phyloP scores from a whole-genome alignment of 2,329 filamentous ascomycete species.

The Cladophialophora exuberans region DNA sequence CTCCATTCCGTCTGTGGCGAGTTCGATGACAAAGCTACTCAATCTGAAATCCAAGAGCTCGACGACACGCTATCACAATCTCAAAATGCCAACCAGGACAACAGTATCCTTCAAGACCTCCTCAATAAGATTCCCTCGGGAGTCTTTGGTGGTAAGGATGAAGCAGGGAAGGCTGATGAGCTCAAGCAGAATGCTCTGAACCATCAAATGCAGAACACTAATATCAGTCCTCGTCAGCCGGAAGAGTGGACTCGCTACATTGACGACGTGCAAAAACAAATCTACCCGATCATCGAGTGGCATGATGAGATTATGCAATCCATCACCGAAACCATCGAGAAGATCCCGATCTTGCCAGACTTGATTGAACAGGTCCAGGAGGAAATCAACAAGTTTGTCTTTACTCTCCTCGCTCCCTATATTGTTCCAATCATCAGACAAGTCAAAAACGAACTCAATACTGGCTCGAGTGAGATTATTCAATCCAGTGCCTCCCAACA shows the following conservation, averaged over 20 bases:
- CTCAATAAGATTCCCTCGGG: constrained; percentile 81
- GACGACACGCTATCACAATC: constrained; percentile 75
- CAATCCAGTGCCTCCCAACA: constrained; percentile 82
- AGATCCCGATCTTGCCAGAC: constrained; percentile 82
- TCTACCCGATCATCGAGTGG: constrained; percentile 88
- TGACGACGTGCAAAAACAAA: constrained; percentile 71
- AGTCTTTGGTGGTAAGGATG: constrained; percentile 74
- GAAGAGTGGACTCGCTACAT: constrained; percentile 84
- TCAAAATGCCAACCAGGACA: constrained; percentile 59
- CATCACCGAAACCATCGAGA: constrained; percentile 77
- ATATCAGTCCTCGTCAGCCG: constrained; percentile 75
- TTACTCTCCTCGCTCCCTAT: constrained; percentile 87
- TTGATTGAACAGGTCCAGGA: constrained; percentile 85
- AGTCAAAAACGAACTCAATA: constrained; percentile 83
- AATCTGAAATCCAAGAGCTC: constrained; percentile 87
- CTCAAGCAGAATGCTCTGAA: constrained; percentile 75
- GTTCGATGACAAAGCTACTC: constrained; percentile 84
- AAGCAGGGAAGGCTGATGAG: constrained; percentile 75
- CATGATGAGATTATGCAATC: constrained; percentile 84
- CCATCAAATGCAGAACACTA: constrained; percentile 74
- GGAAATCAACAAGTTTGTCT: constrained; percentile 85
- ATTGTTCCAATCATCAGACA: constrained; percentile 83
- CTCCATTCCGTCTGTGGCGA: constrained; percentile 80
- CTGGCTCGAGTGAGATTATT: constrained; percentile 85
- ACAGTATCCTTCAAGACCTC: constrained; percentile 74